These are phyloP conservation scores for Chaetomium sp. DNA, from an alignment of 2,329 filamentous ascomycete genomes.

Conservation along the genomic window DNA sequence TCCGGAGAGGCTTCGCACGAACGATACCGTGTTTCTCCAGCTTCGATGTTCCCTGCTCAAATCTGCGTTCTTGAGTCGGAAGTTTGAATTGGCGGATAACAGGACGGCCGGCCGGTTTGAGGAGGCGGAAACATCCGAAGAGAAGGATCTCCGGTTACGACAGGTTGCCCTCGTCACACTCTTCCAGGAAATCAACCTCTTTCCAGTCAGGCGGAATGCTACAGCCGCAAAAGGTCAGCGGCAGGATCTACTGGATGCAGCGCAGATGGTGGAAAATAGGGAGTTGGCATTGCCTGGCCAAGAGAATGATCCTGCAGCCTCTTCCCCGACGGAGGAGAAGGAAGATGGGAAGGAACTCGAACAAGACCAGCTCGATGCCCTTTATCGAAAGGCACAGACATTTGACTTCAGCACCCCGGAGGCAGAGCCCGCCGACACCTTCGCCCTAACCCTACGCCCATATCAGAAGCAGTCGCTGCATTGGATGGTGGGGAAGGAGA, in stretches of 20 bases:
- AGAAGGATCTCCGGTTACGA: conserved; percentile 73
- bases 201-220: conserved; percentile 68
- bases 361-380: conserved; percentile 85
- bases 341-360: conserved; percentile 90
- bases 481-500: conserved; percentile 96
- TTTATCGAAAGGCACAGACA: conserved; percentile 94
- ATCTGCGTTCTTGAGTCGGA: conserved; percentile 62
- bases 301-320: conserved; percentile 38
- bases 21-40: conserved; percentile 92
- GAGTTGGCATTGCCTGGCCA: conserved; percentile 34
- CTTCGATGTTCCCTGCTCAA: conserved; percentile 69
- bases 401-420: conserved; percentile 92
- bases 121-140: conserved; percentile 76
- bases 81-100: conserved; percentile 61
- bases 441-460: conserved; percentile 74
- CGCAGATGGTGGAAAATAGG: conserved; percentile 77
- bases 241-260: conserved; percentile 79
- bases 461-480: conserved; percentile 94
- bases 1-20: conserved; percentile 76
- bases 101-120: conserved; percentile 70
- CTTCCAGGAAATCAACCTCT: conserved; percentile 80
- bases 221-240: conserved; percentile 71
- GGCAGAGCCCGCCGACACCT: conserved; percentile 74
- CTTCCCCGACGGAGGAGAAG: conserved; percentile 54
- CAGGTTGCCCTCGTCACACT: conserved; percentile 85